These are phyloP conservation scores for Boletus vinaceobasis DNA, from an alignment of 768 basidiomycete species.

Conservation along the genomic window DNA sequence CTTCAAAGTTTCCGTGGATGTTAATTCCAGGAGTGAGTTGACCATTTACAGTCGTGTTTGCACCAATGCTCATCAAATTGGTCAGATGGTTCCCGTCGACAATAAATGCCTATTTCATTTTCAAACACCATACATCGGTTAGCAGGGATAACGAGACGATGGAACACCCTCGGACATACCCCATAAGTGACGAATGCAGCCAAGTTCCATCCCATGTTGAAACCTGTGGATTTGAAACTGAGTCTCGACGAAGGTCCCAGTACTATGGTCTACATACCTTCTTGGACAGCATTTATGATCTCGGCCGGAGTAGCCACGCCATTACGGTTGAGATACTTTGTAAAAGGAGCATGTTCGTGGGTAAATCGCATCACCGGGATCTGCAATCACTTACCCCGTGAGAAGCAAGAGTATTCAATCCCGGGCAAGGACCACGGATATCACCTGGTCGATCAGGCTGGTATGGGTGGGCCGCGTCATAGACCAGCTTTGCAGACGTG, in stretches of 20 bases:
- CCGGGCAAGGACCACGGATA: conserved; percentile 25
- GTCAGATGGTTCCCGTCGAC: conserved; percentile 29
- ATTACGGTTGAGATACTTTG: conserved; percentile 15
- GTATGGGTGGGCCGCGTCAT: conserved; percentile 19
- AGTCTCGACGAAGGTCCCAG: too few relatives aligned
- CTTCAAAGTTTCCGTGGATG: conserved; percentile 24
- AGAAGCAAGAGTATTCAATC: conserved; percentile 26
- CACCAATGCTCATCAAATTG: conserved; percentile 27
- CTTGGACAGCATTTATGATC: conserved; percentile 24
- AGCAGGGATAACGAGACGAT: neutral
- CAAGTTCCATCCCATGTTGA: conserved; percentile 25
- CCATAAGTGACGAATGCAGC: conserved; percentile 22
- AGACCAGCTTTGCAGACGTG: conserved; percentile 23
- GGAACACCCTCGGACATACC: conserved; percentile 2
- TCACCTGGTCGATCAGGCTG: conserved; percentile 13
- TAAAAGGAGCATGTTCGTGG: neutral
- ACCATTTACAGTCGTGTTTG: conserved; percentile 13
- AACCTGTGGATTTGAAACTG: conserved; percentile 5
- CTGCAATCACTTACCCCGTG: conserved; percentile 20
- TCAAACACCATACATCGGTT: neutral
- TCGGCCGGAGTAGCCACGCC: conserved; percentile 23
- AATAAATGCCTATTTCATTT: conserved; percentile 16
- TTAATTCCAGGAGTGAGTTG: conserved; percentile 17
- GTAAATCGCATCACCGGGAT: neutral
- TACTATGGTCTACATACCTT: conserved; percentile 6